Conservation (phyloP, 495 filamentous ascomycete species). For the Annulohypoxylon bovei region DNA sequence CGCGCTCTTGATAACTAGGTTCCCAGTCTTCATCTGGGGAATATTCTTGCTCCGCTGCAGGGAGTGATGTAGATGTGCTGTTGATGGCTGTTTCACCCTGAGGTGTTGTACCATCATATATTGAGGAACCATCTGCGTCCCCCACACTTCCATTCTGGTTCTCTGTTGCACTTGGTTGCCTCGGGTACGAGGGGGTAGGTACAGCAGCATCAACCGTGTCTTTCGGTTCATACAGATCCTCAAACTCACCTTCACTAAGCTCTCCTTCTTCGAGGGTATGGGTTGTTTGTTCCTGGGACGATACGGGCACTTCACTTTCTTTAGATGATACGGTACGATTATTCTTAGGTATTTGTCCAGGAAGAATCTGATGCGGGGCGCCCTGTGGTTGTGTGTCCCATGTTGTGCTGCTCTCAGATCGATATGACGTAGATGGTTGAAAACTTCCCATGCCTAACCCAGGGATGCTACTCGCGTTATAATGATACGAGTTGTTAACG, state of each 20-base stretch:
- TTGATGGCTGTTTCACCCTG: conserved; percentile 32
- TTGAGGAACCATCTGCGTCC: conserved; percentile 44
- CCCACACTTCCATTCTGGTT: conserved; percentile 36
- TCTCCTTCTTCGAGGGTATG: conserved; percentile 74
- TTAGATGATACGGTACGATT: conserved; percentile 4
- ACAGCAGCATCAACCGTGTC: conserved; percentile 24
- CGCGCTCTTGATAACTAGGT: conserved; percentile 44
- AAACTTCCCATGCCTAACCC: conserved; percentile 50
- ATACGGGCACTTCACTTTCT: conserved; percentile 4
- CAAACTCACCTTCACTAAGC: conserved; percentile 71
- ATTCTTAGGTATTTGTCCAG: conserved; percentile 4
- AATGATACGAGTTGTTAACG: conserved; percentile 49
- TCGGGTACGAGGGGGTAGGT: conserved; percentile 24
- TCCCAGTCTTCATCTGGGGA: conserved; percentile 45
- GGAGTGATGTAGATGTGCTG: conserved; percentile 30
- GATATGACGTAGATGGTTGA: conserved; percentile 15
- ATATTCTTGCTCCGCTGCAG: conserved; percentile 36
- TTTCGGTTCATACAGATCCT: conserved; percentile 57
- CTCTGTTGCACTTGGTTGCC: conserved; percentile 13
- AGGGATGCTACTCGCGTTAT: conserved; percentile 54
- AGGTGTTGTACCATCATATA: conserved; percentile 42
- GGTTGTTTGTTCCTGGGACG: conserved; percentile 8
- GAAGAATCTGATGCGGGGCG: neutral
- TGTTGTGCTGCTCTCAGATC: conserved; percentile 6
- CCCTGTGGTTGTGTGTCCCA: conserved; percentile 28